Percentiles rank a stretch among this genome's conserved stretches.
phyloP scores from a whole-genome alignment of 2,329 filamentous ascomycete species.

The Claviceps pazoutovae region DNA sequence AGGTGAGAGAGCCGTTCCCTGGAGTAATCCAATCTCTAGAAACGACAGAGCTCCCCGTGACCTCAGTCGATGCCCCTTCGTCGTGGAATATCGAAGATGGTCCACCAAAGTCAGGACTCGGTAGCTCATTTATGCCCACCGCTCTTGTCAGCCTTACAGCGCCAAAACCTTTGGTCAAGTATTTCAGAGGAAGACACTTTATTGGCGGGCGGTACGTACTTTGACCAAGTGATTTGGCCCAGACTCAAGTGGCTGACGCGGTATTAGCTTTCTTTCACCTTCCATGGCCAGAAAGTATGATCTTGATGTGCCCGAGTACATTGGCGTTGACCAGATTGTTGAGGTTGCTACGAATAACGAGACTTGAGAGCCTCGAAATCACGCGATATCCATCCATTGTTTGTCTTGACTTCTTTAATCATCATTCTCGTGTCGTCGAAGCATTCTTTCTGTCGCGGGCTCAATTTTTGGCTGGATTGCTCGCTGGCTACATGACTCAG shows the following conservation, averaged over 20 bases:
- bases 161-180: slow-evolving; percentile 76
- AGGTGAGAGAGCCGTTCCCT: slow-evolving; percentile 85
- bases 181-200: slow-evolving; percentile 81
- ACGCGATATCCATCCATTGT: too few species aligned
- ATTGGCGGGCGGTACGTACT: slow-evolving; percentile 61
- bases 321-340: slow-evolving; percentile 77
- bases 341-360: slow-evolving; percentile 46
- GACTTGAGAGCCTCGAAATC: slow-evolving; percentile 28
- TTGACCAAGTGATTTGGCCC: not conserved
- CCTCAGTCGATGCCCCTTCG: slow-evolving; percentile 83
- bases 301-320: slow-evolving; percentile 69
- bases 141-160: slow-evolving; percentile 81
- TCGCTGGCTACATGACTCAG: slow-evolving; percentile 32
- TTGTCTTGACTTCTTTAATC: not conserved
- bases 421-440: not conserved
- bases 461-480: slow-evolving; percentile 9
- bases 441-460: not conserved
- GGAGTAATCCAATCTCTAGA: slow-evolving; percentile 66
- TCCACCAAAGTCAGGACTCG: slow-evolving; percentile 62
- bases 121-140: slow-evolving; percentile 65
- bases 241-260: slow-evolving; percentile 7
- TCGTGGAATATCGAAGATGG: slow-evolving; percentile 89
- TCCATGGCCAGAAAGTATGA: slow-evolving; percentile 73
- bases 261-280: slow-evolving; percentile 58
- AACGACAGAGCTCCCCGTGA: slow-evolving; percentile 59